These are phyloP conservation scores for Globisporangium parvum DNA, from an alignment of 352 stramenopile species.

Conservation along the genomic window DNA sequence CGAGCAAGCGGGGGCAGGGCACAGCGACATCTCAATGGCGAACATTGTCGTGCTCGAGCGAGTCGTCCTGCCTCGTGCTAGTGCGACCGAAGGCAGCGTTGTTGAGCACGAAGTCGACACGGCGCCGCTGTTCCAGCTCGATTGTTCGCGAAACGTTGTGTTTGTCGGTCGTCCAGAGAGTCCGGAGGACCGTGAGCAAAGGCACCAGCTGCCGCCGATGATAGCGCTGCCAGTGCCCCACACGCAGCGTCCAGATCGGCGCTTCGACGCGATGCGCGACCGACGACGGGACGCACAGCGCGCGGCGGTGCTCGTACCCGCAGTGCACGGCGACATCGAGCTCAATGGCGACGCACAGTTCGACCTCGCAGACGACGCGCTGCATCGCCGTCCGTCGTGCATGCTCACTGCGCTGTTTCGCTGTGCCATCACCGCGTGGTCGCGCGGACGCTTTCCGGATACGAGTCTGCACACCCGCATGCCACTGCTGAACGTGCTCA, in stretches of 20 bases:
- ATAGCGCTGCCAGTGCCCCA: neutral
- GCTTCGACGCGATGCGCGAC: slow-evolving; percentile 13
- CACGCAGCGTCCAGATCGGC: neutral
- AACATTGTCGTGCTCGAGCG: slow-evolving; percentile 45
- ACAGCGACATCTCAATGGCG: slow-evolving; percentile 42
- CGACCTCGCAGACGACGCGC: slow-evolving; percentile 2
- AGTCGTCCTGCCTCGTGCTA: neutral
- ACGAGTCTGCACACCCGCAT: slow-evolving; percentile 13
- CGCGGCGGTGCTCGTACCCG: slow-evolving; percentile 4
- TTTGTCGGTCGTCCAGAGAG: neutral
- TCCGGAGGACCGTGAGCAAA: no score
- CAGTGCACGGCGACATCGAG: slow-evolving; percentile 11
- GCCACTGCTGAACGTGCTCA: slow-evolving; percentile 27
- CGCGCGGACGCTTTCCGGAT: slow-evolving; percentile 35
- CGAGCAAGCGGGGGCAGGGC: slow-evolving; percentile 33
- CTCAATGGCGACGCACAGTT: neutral
- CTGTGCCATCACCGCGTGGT: slow-evolving; percentile 32
- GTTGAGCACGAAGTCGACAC: neutral
- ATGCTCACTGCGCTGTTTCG: slow-evolving; percentile 31
- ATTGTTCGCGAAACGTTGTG: slow-evolving; percentile 10
- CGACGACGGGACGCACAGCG: slow-evolving; percentile 13
- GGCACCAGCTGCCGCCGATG: neutral
- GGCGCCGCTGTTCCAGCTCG: slow-evolving; percentile 11
- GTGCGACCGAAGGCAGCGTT: no score
- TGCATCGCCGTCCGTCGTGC: slow-evolving; percentile 8